Base-by-base conservation (phyloP, 2,329 filamentous ascomycete species). In the Trichoderma simmonsii region DNA sequence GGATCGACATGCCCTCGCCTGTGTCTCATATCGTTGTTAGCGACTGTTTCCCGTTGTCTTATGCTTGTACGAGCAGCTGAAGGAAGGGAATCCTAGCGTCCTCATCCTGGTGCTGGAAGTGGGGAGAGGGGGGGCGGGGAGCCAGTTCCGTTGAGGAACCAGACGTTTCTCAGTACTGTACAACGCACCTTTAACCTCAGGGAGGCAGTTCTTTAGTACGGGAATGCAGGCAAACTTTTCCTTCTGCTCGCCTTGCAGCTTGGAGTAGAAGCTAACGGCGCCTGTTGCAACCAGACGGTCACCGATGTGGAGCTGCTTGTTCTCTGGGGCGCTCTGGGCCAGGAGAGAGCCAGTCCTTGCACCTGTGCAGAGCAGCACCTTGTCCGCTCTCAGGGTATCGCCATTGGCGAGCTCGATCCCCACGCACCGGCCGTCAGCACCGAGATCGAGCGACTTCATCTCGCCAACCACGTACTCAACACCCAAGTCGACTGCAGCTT, bases 231-330 rank as follows among this genome's bases (percentile, higher is more conserved):
- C 78, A 71, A 88, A 85, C 75, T 82, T 80, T 66, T 84, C 77
- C 75, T 84, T 82, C 73, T 90, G 86, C 12, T 81, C 79, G 1
- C 81, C 82, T 12, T 80, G 73, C 24, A 83, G 75, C 74, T 80
- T 82, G 39, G 80, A 80, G 68, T 79, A 80, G 76, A 84, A 84
- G 77, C 82, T 83, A 51, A 84, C 75, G 66, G 82, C 87, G 1
- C 87, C 90, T 2, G 88, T 89, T 21, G 90, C 89, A 51, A 86
- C 79, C 62, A 90, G 83, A 65, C 87, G 81, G 72, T 85, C 80
- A 15, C 85, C 87, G 26, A 86, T 82, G 71, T 90, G 87, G 24
- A 88, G 81, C 26, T 86, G 80, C 39, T 82, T 79, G 71, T 85
- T 85, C 15, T 84, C 80, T 6, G 84, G 82, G 0, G 85, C 85